A percentile compares a stretch with the other conserved stretches of the same genome.
Conservation (phyloP, 139 green algal genomes). For the Chlamydomonas incerta region DNA sequence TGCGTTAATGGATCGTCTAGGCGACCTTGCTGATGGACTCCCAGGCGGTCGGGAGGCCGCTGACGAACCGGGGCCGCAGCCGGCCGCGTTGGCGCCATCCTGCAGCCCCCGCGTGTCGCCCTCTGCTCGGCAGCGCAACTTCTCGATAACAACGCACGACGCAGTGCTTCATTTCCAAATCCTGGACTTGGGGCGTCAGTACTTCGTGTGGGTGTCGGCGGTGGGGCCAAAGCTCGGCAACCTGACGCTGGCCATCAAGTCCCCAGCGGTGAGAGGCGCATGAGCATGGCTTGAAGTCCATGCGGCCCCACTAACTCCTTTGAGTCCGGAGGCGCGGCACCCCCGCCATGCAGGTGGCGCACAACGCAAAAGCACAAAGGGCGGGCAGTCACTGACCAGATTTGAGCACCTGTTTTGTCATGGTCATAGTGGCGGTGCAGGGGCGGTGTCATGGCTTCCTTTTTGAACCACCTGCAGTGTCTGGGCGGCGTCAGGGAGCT, state of each 20-base stretch:
- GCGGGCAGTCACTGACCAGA: no score
- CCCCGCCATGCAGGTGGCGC: no score
- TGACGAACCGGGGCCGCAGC: no score
- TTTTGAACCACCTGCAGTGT: no score
- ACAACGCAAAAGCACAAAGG: no score
- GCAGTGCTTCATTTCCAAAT: constrained; percentile 49
- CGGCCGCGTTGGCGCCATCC: neutral
- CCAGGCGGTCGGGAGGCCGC: neutral
- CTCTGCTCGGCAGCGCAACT: constrained; percentile 33
- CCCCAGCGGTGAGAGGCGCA: constrained; percentile 17
- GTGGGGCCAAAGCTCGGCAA: constrained; percentile 27
- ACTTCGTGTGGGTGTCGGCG: constrained; percentile 47
- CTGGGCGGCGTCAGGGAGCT: no score
- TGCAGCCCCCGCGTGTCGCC: neutral
- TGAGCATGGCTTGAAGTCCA: no score
- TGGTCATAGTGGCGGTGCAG: no score
- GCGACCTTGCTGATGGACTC: neutral
- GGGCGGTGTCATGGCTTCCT: no score
- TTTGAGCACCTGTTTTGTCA: no score
- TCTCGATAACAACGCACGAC: constrained; percentile 19
- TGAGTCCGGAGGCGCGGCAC: no score
- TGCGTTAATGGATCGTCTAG: constrained; percentile 14
- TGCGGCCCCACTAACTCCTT: no score
- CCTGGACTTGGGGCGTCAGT: constrained; percentile 50
- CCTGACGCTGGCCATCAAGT: constrained; percentile 49